phyloP scores from a whole-genome alignment of 1,284 basidiomycete genomes.

The Stygiomarasmius scandens region DNA sequence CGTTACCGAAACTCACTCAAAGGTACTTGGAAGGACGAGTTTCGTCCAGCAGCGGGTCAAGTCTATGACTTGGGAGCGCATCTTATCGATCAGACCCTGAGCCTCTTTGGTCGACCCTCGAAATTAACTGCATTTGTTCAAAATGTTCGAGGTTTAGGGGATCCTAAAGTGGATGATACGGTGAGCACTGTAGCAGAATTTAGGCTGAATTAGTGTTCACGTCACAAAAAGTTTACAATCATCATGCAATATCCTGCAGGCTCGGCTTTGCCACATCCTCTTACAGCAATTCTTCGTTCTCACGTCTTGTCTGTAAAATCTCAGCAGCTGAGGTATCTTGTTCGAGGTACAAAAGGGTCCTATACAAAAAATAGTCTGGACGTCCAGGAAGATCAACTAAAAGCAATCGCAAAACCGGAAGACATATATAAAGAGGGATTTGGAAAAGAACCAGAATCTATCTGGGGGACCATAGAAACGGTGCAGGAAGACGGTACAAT shows the following conservation, averaged over 20 bases:
- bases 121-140: slow-evolving; percentile 71
- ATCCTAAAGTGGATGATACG: slow-evolving; percentile 67
- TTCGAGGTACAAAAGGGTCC: slow-evolving; percentile 71
- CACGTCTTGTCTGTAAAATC: slow-evolving; percentile 69
- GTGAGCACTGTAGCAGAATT: slow-evolving; percentile 38
- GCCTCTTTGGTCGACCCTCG: slow-evolving; percentile 76
- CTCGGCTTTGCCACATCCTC: slow-evolving; percentile 49
- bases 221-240: slow-evolving; percentile 59
- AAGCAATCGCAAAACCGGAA: slow-evolving; percentile 50
- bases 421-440: slow-evolving; percentile 49
- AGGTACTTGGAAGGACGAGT: slow-evolving; percentile 72
- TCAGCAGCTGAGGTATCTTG: slow-evolving; percentile 70
- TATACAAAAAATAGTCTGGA: slow-evolving; percentile 81
- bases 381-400: slow-evolving; percentile 75
- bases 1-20: slow-evolving; percentile 71
- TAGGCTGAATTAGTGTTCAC: background rate
- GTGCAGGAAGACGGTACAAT: slow-evolving; percentile 49
- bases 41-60: slow-evolving; percentile 54
- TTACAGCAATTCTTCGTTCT: slow-evolving; percentile 71
- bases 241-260: slow-evolving; percentile 59
- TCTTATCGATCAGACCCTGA: slow-evolving; percentile 77
- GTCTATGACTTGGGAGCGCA: slow-evolving; percentile 71
- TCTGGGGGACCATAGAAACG: slow-evolving; percentile 62
- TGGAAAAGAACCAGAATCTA: slow-evolving; percentile 60
- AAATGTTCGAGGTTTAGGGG: slow-evolving; percentile 67